Conservation (phyloP, 75 land plant genomes). For the Chamaecyparis obtusa region DNA sequence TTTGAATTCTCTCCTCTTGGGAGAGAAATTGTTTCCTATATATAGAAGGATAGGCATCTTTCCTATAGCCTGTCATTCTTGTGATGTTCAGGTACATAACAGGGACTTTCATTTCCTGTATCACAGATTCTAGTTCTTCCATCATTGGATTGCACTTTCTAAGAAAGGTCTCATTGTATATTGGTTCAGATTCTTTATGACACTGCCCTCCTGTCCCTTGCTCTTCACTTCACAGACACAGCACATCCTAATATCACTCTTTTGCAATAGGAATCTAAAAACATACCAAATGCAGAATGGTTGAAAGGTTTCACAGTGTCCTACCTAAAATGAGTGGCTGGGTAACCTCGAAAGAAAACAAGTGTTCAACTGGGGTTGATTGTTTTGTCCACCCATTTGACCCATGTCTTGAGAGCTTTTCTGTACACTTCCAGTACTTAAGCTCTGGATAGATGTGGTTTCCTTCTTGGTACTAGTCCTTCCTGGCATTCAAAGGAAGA, state of each 20-base stretch:
- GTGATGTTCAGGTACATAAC: constrained; percentile 70
- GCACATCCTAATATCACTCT: not conserved
- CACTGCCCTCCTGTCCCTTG: constrained; percentile 87
- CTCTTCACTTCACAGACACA: constrained; percentile 53
- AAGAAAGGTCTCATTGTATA: constrained; percentile 51
- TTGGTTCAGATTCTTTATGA: constrained; percentile 66
- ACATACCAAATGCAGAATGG: constrained; percentile 4
- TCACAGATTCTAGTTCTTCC: constrained; percentile 46
- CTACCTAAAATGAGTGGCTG: constrained; percentile 83
- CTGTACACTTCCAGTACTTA: constrained; percentile 65
- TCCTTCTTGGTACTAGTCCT: constrained; percentile 81
- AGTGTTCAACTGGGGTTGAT: constrained; percentile 46
- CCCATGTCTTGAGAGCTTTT: constrained; percentile 78
- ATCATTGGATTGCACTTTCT: constrained; percentile 53
- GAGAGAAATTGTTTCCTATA: constrained; percentile 41
- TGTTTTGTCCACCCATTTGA: constrained; percentile 67
- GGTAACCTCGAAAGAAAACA: constrained; percentile 80
- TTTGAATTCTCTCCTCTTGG: constrained; percentile 36
- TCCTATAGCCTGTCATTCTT: constrained; percentile 64
- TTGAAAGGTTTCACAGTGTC: not conserved
- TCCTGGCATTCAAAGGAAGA: constrained; percentile 30
- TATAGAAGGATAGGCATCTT: constrained; percentile 77
- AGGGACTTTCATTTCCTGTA: constrained; percentile 50
- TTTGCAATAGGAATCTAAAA: not conserved
- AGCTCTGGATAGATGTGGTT: constrained; percentile 50